phyloP scores from a whole-genome alignment of 306 rosid genomes.

The Prunus salicina region DNA sequence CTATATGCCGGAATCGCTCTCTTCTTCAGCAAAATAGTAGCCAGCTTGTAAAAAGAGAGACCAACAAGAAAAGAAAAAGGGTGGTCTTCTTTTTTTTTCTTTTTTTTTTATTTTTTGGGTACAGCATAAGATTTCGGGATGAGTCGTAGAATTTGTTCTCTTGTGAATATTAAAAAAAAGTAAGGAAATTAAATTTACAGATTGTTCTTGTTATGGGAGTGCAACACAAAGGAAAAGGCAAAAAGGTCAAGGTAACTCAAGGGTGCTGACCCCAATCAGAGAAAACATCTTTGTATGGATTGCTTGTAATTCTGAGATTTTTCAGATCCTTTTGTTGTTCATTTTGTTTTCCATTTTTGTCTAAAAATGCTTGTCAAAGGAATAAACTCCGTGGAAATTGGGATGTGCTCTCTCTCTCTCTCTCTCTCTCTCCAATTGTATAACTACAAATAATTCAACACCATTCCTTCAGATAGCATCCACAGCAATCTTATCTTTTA shows the following conservation, averaged over 20 bases:
- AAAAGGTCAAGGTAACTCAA: conserved; percentile 15
- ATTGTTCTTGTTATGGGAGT: conserved; percentile 30
- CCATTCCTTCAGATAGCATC: background rate
- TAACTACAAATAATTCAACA: background rate
- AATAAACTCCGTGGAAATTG: conserved; percentile 36
- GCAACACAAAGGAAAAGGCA: conserved; percentile 26
- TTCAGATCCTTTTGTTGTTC: background rate
- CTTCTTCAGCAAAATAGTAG: conserved; percentile 24
- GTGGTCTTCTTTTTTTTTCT: conserved; percentile 29
- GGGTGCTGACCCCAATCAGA: conserved; percentile 11
- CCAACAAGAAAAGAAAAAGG: conserved; percentile 15
- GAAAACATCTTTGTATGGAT: conserved; percentile 32
- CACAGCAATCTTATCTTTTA: background rate
- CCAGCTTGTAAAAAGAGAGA: conserved; percentile 26
- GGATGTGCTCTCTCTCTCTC: background rate
- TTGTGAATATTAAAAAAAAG: conserved; percentile 54
- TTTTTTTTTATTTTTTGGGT: background rate
- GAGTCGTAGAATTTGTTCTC: conserved; percentile 38
- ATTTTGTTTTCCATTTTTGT: conserved; percentile 1
- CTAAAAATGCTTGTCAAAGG: conserved; percentile 21
- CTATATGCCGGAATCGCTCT: conserved; percentile 14
- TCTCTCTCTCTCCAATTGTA: background rate
- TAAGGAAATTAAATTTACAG: conserved; percentile 31
- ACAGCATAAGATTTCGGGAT: conserved; percentile 40
- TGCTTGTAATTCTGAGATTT: conserved; percentile 48